These are phyloP conservation scores for Conticribra weissflogii DNA, from an alignment of 108 stramenopile species.

Conservation along the genomic window DNA sequence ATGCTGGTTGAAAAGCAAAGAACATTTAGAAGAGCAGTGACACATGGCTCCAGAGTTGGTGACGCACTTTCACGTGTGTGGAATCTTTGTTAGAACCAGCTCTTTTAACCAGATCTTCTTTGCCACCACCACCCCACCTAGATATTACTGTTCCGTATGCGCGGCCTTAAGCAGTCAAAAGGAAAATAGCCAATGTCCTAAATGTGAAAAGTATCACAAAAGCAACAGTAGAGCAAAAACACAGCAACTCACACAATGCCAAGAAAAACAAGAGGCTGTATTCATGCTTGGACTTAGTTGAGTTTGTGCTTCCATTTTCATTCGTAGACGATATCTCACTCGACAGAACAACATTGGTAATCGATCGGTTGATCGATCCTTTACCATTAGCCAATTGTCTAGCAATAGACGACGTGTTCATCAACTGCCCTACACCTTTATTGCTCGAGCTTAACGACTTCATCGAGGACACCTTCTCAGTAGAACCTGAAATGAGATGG, in stretches of 20 bases:
- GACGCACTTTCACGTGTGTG: slow-evolving; percentile 51
- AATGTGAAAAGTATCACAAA: background rate
- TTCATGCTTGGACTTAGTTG: slow-evolving; percentile 39
- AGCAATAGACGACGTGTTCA: slow-evolving; percentile 70
- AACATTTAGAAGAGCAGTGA: slow-evolving; percentile 67
- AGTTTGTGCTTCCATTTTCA: slow-evolving; percentile 2
- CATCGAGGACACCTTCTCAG: slow-evolving; percentile 20
- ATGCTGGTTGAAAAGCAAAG: slow-evolving; percentile 77
- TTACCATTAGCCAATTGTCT: slow-evolving; percentile 63
- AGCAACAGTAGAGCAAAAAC: background rate
- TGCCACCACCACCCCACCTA: slow-evolving; percentile 84
- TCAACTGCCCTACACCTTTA: slow-evolving; percentile 46
- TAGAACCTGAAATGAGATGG: slow-evolving; percentile 24
- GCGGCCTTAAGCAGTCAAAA: slow-evolving; percentile 40
- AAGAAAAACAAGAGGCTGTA: slow-evolving; percentile 37
- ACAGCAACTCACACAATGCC: slow-evolving; percentile 25
- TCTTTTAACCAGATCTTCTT: slow-evolving; percentile 59
- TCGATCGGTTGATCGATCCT: slow-evolving; percentile 21
- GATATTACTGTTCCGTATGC: slow-evolving; percentile 77
- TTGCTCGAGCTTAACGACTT: slow-evolving; percentile 21
- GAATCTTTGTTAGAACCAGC: slow-evolving; percentile 11
- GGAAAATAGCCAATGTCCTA: slow-evolving; percentile 13
- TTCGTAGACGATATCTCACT: slow-evolving; percentile 9
- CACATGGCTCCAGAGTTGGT: slow-evolving; percentile 60
- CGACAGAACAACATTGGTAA: slow-evolving; percentile 29